Conservation (phyloP, 2,329 filamentous ascomycete genomes). For the Cadophora sp. region DNA sequence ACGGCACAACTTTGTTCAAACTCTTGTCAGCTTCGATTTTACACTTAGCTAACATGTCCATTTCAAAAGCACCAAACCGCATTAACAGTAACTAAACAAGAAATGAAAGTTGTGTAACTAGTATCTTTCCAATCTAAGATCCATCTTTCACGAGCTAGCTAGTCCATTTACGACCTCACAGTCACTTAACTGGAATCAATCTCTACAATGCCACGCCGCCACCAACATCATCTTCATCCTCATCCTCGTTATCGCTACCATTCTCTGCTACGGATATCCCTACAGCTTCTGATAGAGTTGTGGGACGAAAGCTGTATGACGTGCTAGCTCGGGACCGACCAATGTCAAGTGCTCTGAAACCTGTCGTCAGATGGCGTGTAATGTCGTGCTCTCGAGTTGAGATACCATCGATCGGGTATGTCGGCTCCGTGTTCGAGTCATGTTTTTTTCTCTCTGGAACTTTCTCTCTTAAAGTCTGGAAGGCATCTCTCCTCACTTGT, state of each 20-base stretch:
- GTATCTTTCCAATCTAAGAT: constrained; percentile 8
- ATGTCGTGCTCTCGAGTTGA: constrained; percentile 10
- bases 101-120: constrained; percentile 9
- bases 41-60: constrained; percentile 5
- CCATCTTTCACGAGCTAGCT: constrained; percentile 6
- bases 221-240: constrained; percentile 10
- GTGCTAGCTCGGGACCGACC: background rate
- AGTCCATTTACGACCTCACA: constrained; percentile 4
- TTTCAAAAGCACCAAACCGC: background rate
- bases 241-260: background rate
- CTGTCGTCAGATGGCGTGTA: constrained; percentile 12
- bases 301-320: background rate
- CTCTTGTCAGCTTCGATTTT: constrained; percentile 1
- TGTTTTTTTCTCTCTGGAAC: constrained; percentile 39
- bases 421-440: constrained; percentile 44
- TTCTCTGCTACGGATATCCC: constrained; percentile 4
- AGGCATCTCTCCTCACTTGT: constrained; percentile 42
- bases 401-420: constrained; percentile 21
- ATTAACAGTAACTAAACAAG: constrained; percentile 1
- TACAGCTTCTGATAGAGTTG: constrained; percentile 3
- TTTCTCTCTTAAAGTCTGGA: constrained; percentile 41
- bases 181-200: background rate
- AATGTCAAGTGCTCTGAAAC: constrained; percentile 13
- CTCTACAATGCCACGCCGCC: constrained; percentile 8
- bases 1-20: constrained; percentile 11